phyloP scores from a whole-genome alignment of 1,139 yeast species.

The Yamadazyma triangularis region DNA sequence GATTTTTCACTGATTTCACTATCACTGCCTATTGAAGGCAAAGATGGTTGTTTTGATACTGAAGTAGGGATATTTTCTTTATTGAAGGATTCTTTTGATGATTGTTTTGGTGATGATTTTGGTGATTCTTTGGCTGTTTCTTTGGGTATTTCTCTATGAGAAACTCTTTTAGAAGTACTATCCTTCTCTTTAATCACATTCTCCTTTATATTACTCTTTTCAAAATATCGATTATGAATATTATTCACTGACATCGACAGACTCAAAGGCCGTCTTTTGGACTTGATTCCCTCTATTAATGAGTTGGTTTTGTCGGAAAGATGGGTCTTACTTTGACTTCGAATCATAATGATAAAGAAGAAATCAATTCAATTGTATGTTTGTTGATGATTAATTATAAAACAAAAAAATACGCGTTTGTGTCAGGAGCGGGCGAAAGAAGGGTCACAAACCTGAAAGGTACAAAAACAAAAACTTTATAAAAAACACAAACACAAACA shows the following conservation, averaged over 20 bases:
- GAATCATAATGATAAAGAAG: neutral
- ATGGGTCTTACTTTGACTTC: neutral
- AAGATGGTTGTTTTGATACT: no score
- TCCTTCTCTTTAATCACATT: neutral
- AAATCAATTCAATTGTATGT: no score
- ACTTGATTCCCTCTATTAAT: neutral
- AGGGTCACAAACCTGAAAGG: no score
- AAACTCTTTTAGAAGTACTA: neutral
- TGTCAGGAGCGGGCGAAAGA: no score
- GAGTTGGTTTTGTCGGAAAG: neutral
- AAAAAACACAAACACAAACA: no score
- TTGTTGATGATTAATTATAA: no score
- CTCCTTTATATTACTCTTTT: neutral
- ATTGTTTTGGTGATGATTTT: neutral
- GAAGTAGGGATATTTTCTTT: no score
- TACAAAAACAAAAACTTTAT: no score
- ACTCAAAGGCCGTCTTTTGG: conserved; percentile 13
- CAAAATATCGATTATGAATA: conserved; percentile 3
- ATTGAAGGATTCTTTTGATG: neutral
- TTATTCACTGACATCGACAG: conserved; percentile 12
- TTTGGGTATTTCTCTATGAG: no score
- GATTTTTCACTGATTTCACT: neutral
- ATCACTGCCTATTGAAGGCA: no score
- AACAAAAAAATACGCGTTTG: no score
- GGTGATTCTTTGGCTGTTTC: neutral